These are phyloP conservation scores for Datisca glomerata DNA, from an alignment of 306 rosid genomes.

Conservation along the genomic window DNA sequence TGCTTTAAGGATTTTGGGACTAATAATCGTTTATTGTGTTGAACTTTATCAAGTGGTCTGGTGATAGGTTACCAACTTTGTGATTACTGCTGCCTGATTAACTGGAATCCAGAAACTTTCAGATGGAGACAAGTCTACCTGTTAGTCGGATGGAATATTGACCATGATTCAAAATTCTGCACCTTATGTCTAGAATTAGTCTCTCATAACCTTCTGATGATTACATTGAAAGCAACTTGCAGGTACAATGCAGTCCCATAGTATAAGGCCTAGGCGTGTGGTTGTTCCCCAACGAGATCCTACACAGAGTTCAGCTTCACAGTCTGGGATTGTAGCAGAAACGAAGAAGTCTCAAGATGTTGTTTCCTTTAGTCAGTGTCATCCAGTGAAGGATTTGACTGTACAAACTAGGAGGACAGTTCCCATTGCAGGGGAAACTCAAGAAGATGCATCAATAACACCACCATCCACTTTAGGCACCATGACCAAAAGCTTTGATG, in stretches of 20 bases:
- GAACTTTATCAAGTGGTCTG: too few relatives aligned
- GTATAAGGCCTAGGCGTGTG: slow-evolving; percentile 51
- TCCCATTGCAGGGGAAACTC: slow-evolving; percentile 22
- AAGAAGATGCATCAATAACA: slow-evolving; percentile 36
- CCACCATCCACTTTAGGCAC: slow-evolving; percentile 31
- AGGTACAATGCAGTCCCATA: slow-evolving; percentile 42
- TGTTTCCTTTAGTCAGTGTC: slow-evolving; percentile 16
- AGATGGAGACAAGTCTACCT: too few relatives aligned
- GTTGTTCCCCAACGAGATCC: slow-evolving; percentile 32
- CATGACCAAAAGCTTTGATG: slow-evolving; percentile 32
- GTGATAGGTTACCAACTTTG: too few relatives aligned
- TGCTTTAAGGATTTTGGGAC: too few relatives aligned
- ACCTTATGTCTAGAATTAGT: too few relatives aligned
- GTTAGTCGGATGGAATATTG: too few relatives aligned
- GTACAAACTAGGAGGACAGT: slow-evolving; percentile 16
- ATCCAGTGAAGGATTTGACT: slow-evolving; percentile 24
- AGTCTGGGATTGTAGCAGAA: slow-evolving; percentile 12
- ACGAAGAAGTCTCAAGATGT: slow-evolving; percentile 14
- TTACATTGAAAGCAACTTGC: slow-evolving; percentile 11
- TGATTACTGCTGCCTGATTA: too few relatives aligned
- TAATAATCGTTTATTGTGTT: too few relatives aligned
- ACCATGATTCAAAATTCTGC: too few relatives aligned
- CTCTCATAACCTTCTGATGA: background rate
- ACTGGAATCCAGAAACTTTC: too few relatives aligned
- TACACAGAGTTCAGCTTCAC: slow-evolving; percentile 16